A percentile compares a stretch with the other conserved stretches of the same genome.
These are phyloP conservation scores for Elaphomyces granulatus DNA, from an alignment of 495 filamentous ascomycete species.

Conservation along the genomic window DNA sequence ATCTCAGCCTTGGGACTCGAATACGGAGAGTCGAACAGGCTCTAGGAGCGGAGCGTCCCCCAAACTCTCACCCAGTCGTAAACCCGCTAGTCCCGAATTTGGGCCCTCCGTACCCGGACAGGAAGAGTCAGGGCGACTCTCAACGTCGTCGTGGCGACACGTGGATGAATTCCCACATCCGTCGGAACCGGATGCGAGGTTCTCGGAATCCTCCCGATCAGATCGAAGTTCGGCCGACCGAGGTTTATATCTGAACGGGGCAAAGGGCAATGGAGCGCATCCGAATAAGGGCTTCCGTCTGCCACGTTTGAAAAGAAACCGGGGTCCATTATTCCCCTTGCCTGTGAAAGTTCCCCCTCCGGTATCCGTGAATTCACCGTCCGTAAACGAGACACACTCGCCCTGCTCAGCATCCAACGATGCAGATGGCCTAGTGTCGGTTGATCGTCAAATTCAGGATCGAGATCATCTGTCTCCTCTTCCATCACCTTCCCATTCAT, in stretches of 20 bases:
- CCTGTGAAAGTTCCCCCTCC: constrained; percentile 44
- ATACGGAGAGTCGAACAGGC: no score
- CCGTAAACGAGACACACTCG: background rate
- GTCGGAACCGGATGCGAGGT: constrained; percentile 54
- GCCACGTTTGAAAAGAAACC: constrained; percentile 67
- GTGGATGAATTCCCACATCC: constrained; percentile 49
- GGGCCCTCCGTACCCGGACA: constrained; percentile 37
- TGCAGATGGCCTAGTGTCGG: constrained; percentile 6
- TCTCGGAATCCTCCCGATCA: constrained; percentile 86
- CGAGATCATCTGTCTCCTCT: constrained; percentile 34
- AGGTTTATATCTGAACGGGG: constrained; percentile 30
- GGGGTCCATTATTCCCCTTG: constrained; percentile 76
- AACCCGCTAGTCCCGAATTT: background rate
- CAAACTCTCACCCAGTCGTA: no score
- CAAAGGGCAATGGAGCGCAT: constrained; percentile 45
- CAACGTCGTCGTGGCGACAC: constrained; percentile 41
- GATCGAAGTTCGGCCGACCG: constrained; percentile 75
- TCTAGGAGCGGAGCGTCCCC: no score
- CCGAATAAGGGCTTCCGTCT: constrained; percentile 64
- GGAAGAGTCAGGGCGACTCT: constrained; percentile 52
- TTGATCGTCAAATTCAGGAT: constrained; percentile 18
- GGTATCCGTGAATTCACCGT: constrained; percentile 2
- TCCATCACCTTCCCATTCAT: constrained; percentile 41
- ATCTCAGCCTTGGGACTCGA: no score
- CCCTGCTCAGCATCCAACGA: constrained; percentile 11